Evolutionary conservation across 1,139 yeast species (phyloP), one percentile per base, ranked within the genome.

Genomic region (Protomyces arabidopsidicola): DNA sequence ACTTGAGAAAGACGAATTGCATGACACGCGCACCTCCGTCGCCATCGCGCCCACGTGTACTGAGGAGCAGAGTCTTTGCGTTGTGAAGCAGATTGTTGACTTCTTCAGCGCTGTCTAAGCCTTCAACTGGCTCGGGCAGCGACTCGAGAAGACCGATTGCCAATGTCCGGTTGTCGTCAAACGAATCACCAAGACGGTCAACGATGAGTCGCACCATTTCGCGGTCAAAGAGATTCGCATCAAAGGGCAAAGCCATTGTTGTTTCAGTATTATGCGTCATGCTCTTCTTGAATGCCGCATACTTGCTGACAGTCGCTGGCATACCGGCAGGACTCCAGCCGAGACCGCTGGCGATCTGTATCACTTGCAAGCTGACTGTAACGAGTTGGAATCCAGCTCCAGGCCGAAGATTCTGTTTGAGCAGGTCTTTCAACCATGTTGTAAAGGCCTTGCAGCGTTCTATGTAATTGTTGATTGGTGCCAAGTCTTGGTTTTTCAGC

Each of bases 11-110:
- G 74, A 79, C 56, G 67, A 86, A 79, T 68, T 82, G 83, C 51
- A 86, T 75, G 14, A 86, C 75, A 53, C 85, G 80, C 0, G 96
- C 91, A 9, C 95, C 97, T 31, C 91, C 86, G 67, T 91, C 72
- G 85, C 75, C 0, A 71, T 67, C 27, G 80, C 68, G 0, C 86
- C 79, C 56, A 79, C 77, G 0, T 69, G 60, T 4, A 75, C 69
- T 1, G 83, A 69, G 3, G 3, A 61, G 14, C 60, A 61, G 35
- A 1, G 52, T 20, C 2, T 52, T 16, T 5, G 56, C 55, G n/a
- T 69, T 65, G 1, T 74, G 70, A 36, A 75, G 68, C 12, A 76
- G 74, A 0, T 65, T 64, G 0, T 64, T 58, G 0, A 67, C 59
- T 48, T 69, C 70, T 53, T 50, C 53, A 35, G 27, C 35, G 20